A percentile compares a stretch with the other conserved stretches of the same genome.
Conservation (phyloP, 495 filamentous ascomycete species). For the Thozetella sp. region DNA sequence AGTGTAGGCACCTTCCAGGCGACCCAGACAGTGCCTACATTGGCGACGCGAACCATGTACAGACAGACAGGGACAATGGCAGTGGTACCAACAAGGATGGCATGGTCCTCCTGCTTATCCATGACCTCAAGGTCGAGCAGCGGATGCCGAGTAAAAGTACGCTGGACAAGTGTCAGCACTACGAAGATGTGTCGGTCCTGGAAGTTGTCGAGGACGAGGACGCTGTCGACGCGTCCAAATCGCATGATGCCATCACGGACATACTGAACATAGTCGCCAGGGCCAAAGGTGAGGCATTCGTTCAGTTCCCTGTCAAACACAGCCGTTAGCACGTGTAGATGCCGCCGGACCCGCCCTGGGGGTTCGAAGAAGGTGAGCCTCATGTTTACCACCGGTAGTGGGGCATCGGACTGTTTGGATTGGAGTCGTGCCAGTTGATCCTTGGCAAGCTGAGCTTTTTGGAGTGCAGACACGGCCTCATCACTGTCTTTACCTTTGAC, state of each 20-base stretch:
- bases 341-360: no score
- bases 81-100: neutral
- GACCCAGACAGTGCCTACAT: neutral
- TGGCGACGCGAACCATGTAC: neutral
- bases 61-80: neutral
- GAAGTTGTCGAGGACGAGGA: neutral
- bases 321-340: no score
- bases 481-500: no score
- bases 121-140: neutral
- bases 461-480: no score
- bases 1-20: neutral
- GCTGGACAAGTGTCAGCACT: neutral
- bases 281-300: neutral
- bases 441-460: no score
- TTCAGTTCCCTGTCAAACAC: neutral
- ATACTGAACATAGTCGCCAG: neutral
- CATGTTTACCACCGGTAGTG: no score
- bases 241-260: neutral
- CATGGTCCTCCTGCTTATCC: no score
- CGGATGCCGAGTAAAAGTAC: neutral
- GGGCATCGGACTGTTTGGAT: no score
- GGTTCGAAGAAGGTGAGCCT: no score
- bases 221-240: neutral
- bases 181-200: neutral
- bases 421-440: no score